Base-by-base conservation (phyloP, 2,329 filamentous ascomycete genomes). In the Calonectria leucothoes region DNA sequence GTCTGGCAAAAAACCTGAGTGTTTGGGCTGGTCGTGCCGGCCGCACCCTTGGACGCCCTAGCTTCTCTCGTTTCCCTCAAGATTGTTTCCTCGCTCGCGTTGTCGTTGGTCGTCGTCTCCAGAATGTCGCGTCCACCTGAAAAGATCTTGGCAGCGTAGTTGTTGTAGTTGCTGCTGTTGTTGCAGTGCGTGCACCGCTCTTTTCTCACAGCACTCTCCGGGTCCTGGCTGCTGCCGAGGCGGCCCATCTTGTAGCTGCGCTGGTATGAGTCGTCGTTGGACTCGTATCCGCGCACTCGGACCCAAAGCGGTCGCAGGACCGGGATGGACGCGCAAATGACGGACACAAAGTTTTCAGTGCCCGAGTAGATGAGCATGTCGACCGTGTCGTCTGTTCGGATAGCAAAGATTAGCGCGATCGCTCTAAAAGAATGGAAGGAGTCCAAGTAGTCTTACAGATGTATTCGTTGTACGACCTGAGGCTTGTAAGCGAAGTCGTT, bases 301-400 rank as follows among this genome's bases (percentile, higher is more conserved):
- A 67, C 65, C 65, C 65, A 67, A 2, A 67, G 65, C 1, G 51
- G 65, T 45, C 65, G 35, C 4, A 67, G 65, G 3, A 76, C 75
- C 27, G 75, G 75, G 35, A 75, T 70, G 31, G 75, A 76, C 39
- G 75, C 73, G 69, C 75, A 76, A 25, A 76, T 69, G 39, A 67
- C 69, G 14, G 71, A 71, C 29, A 76, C 75, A 29, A 75, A 75
- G 52, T 75, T 76, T 39, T 76, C 75, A 23, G 75, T 76, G n/a
- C 68, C 75, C 4, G 75, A 76, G 68, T 72, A 76, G 68, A 76
- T 76, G 59, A 76, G 75, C 75, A 76, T 76, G 57, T 71, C 61
- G 20, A 69, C 61, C 11, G 75, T 76, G 39, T 76, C 75, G 33
- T 75, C 74, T 74, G 61, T 29, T 8, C 4, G 27, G 20, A 15